Evolutionary conservation across 129 eudicot species (phyloP), one percentile per base, ranked within the genome.

Genomic region (Tanacetum coccineum): DNA sequence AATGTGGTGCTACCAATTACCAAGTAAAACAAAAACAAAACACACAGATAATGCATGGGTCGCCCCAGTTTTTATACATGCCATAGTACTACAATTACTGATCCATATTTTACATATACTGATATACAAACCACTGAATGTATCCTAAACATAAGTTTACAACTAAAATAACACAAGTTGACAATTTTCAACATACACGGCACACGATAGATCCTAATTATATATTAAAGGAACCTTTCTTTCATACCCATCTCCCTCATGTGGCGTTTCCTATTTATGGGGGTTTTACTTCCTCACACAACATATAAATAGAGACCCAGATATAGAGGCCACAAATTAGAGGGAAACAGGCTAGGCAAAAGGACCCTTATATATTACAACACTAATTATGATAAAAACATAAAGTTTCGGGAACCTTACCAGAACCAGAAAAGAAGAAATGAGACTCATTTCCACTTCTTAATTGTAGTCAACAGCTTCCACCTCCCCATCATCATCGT

Each of bases 131-230:
- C 54, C 56, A 68, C 51, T 36, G 19, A 13, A 11, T n/a, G n/a
- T 47, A 50, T 30, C 50, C 62, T 44, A 74, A 44, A 74, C 68
- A 59, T 4, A 67, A 75, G 54, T 49, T 58, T 18, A 75, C 68
- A 64, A 51, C 71, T 39, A 18, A 68, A 71, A 60, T 64, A n/a
- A 51, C 73, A 49, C 50, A 66, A 25, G 59, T 28, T 58, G 30
- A 28, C 47, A 65, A 17, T 56, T 55, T 73, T 20, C 48, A 53
- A 63, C 64, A 62, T 15, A 55, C 64, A 64, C 51, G 11, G 4
- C 62, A 67, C 61, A 68, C 73, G 2, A 46, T 17, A 70, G 3
- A 17, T 47, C 62, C 68, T 66, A 58, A 6, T 74, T 65, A 18
- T n/a, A n/a, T n/a, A n/a, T 56, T 30, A 53, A 53, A 28, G 71